A percentile compares a stretch with the other conserved stretches of the same genome.
Conservation (phyloP, 768 basidiomycete genomes). For the Pluteus cervinus region DNA sequence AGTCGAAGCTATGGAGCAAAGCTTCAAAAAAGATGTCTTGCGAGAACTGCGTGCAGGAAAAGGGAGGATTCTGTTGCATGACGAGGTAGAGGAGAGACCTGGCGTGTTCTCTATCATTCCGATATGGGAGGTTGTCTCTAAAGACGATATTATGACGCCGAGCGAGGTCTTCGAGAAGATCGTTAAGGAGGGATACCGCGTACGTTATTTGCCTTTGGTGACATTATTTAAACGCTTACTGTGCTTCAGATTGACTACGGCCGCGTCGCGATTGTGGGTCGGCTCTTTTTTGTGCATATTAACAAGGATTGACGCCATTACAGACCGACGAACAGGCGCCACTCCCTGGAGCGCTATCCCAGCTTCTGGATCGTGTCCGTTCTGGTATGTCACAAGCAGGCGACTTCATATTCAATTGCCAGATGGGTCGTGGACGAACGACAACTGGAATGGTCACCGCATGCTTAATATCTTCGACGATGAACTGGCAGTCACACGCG, state of each 20-base stretch:
- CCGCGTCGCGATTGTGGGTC: conserved; percentile 82
- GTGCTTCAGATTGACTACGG: conserved; percentile 68
- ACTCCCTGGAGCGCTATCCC: conserved; percentile 77
- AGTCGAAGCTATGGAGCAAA: conserved; percentile 88
- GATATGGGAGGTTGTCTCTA: conserved; percentile 85
- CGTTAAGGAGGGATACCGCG: conserved; percentile 71
- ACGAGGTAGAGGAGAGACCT: conserved; percentile 91
- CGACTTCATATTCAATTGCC: conserved; percentile 93
- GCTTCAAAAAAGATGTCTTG: conserved; percentile 83
- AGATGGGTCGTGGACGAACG: conserved; percentile 89
- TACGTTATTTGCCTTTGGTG: conserved; percentile 20
- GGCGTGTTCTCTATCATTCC: conserved; percentile 89
- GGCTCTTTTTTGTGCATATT: conserved; percentile 1
- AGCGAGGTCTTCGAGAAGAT: conserved; percentile 76
- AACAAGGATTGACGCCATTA: conserved; percentile 4
- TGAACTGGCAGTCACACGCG: conserved; percentile 46
- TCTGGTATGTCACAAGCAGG: conserved; percentile 50
- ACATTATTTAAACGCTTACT: not conserved
- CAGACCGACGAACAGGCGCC: conserved; percentile 98
- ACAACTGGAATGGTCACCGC: conserved; percentile 96
- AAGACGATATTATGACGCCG: conserved; percentile 83
- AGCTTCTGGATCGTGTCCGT: conserved; percentile 71
- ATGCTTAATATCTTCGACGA: conserved; percentile 73
- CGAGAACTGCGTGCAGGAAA: conserved; percentile 65
- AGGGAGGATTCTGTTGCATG: conserved; percentile 86